Base-by-base conservation (phyloP, 345 rosid species). In the Turritis glabra region DNA sequence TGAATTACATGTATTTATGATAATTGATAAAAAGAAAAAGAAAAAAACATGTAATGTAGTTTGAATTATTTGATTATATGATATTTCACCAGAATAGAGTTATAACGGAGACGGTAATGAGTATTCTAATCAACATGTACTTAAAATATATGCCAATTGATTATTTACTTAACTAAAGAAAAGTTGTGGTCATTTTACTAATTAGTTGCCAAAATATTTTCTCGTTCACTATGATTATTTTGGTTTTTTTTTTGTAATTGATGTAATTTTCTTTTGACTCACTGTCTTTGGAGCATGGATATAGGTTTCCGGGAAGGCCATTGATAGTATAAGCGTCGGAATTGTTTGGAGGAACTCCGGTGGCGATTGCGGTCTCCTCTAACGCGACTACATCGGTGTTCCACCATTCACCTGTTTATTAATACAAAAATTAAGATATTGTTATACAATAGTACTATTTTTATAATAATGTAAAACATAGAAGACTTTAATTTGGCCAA, bases 321-420 rank as follows among this genome's bases (percentile, higher is more conserved):
- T 95, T 92, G 26, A 95, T 92, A 3, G 98, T 95, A 70, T 43
- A 95, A 48, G 99, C 98, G 51, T 89, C 85, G 3, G 98, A 95
- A 56, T 10, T 48, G 57, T 86, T 84, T 1, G 97, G 92, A 58
- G 71, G 82, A 5, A 50, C 74, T 0, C 98, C 99, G 4, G 77
- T 66, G 29, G 90, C 93, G 13, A 75, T 29, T 0, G 90, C 96
- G 12, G 79, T 58, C 59, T 72, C 85, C 35, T 84, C 90, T 1
- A 92, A 76, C n/a, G 85, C 94, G 11, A 87, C 35, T 15, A 86
- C 85, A 64, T 90, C 83, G 5, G 90, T 90, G 44, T 92, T 89
- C 97, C 97, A 89, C 97, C 97, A 95, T 80, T 92, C 97, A 30
- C 97, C 95, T 93, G 79, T 73, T 69, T 23, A 12, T 12, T 29